Conservation (phyloP, 176 grass and related monocot genomes). For the Paspalum vaginatum region DNA sequence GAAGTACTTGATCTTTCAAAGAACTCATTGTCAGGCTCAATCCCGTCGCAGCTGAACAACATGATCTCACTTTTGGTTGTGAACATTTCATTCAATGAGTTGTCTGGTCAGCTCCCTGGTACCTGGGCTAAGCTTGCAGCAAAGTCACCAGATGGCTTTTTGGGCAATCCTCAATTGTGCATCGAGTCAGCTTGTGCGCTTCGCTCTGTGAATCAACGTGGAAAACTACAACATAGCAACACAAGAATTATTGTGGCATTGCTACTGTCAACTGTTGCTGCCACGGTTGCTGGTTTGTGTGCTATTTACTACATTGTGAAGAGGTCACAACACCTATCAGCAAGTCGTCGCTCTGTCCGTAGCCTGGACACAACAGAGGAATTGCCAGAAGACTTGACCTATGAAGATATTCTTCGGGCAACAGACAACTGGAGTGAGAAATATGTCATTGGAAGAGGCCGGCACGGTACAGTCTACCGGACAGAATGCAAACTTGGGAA, state of each 20-base stretch:
- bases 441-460: conserved; percentile 62
- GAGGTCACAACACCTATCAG: conserved; percentile 21
- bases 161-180: conserved; percentile 47
- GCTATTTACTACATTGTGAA: conserved; percentile 31
- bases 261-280: not conserved
- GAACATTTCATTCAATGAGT: conserved; percentile 65
- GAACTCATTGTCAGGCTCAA: conserved; percentile 53
- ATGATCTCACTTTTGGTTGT: conserved; percentile 61
- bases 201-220: not conserved
- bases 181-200: not conserved
- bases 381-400: conserved; percentile 48
- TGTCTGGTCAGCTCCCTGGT: conserved; percentile 38
- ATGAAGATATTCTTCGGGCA: conserved; percentile 53
- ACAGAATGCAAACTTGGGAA: conserved; percentile 44
- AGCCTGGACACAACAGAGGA: conserved; percentile 41
- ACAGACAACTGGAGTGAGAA: conserved; percentile 64
- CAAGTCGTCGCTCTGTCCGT: not conserved
- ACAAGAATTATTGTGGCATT: conserved; percentile 9
- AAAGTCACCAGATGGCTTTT: conserved; percentile 40
- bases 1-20: conserved; percentile 61
- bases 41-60: conserved; percentile 44
- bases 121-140: conserved; percentile 45
- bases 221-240: not conserved
- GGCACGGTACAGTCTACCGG: conserved; percentile 55
- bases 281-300: conserved; percentile 30